Base-by-base conservation (phyloP, 2,329 filamentous ascomycete genomes). In the Escovopsis sp. region DNA sequence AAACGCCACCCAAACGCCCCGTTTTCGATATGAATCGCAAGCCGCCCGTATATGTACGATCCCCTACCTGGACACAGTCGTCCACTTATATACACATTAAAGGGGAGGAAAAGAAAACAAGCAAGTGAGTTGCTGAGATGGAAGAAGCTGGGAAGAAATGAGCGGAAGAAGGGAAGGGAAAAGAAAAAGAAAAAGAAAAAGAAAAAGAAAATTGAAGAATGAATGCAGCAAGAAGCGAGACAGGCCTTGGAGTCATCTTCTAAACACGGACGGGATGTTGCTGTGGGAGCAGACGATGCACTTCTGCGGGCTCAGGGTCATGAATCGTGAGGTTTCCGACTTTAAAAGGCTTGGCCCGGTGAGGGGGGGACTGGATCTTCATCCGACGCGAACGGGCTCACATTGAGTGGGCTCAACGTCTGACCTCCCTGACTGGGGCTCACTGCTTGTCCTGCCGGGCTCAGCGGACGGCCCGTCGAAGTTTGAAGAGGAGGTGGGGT, bases 351-450 rank as follows among this genome's bases (percentile, higher is more conserved):
- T 55, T 74, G 71, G 33, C 70, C 70, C 6, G 28, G 28, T 10
- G 28, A 6, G 72, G 70, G 15, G 15, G 15, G 15, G 15, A 15
- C 15, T 15, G 15, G 15, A 15, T 15, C 15, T 15, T 15, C 15
- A 15, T 15, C 15, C 15, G 15, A 15, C 15, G 15, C 15, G 15
- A 15, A 15, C 15, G 15, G 15, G 15, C 15, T 15, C 15, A 15
- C 15, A 15, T 15, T 15, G 15, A 15, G 15, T 15, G 15, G 15
- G 15, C 15, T 15, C 2, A 15, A 15, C 15, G 35, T 77, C 67
- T 26, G 73, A 71, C 56, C 77, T 77, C 43, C 72, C 2, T 15
- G 15, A 10, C 62, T 59, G 49, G 65, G 62, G 46, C 56, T 61
- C 48, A 57, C 53, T 45, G 19, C 71, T 72, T 46, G 69, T 67